Evolutionary conservation across 2,329 filamentous ascomycete genomes (phyloP).

Genomic region (Truncatella angustata): DNA sequence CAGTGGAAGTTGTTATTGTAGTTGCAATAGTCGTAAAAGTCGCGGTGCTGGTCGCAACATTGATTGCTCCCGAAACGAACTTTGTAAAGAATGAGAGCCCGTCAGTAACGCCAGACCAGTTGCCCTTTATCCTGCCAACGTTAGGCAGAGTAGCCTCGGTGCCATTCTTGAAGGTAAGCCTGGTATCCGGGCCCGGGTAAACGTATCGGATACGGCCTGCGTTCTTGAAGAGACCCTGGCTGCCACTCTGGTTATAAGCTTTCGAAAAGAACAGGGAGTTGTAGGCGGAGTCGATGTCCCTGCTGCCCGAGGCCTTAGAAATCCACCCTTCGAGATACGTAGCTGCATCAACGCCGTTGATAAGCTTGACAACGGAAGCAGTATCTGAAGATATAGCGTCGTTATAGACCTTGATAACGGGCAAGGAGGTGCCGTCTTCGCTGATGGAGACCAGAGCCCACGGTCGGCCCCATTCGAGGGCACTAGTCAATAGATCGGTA

Average conservation of each 20-base stretch:
- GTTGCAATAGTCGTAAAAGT: background rate
- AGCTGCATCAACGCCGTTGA: conserved; percentile 29
- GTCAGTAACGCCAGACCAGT: background rate
- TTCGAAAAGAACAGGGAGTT: background rate
- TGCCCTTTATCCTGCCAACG: background rate
- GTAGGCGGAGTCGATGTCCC: conserved; percentile 25
- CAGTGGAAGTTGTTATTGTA: background rate
- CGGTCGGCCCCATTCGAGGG: conserved; percentile 33
- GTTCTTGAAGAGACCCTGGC: background rate
- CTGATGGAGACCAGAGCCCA: conserved; percentile 28
- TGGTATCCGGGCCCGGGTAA: background rate
- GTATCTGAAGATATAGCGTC: conserved; percentile 29
- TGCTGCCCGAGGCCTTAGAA: conserved; percentile 29
- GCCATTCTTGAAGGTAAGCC: background rate
- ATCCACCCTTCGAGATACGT: conserved; percentile 26
- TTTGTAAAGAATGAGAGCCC: too few relatives aligned
- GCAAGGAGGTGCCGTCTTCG: conserved; percentile 25
- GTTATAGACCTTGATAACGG: conserved; percentile 29
- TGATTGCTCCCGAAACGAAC: background rate
- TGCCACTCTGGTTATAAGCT: background rate
- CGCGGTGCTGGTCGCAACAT: background rate
- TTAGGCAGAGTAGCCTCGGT: background rate
- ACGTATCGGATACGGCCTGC: background rate
- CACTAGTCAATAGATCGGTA: conserved; percentile 36
- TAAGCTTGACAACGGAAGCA: conserved; percentile 25